Conservation (phyloP, 2,329 filamentous ascomycete genomes). For the Cordyceps pruinosa region DNA sequence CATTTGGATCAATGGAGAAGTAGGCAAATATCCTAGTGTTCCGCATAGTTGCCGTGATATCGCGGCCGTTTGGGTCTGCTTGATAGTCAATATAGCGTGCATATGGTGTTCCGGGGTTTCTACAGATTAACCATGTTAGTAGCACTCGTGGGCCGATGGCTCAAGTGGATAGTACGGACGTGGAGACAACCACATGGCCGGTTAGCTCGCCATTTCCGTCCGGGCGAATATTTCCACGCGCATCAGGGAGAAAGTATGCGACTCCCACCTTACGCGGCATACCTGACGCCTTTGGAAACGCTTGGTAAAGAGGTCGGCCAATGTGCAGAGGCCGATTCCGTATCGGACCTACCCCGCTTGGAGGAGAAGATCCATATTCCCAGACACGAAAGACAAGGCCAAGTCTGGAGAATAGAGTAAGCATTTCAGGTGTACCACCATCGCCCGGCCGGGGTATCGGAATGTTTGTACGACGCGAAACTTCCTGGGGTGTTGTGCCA, state of each 20-base stretch:
- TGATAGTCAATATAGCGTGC: neutral
- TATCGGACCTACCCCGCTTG: neutral
- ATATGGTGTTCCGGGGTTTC: neutral
- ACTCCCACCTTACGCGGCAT: neutral
- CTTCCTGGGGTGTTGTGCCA: neutral
- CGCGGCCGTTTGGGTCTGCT: neutral
- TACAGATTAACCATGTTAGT: neutral
- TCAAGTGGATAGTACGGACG: neutral
- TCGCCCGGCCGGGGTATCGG: neutral
- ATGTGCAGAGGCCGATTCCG: neutral
- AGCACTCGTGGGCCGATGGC: neutral
- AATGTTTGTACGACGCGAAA: neutral
- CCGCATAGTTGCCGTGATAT: neutral
- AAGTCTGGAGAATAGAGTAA: neutral
- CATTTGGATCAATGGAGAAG: neutral
- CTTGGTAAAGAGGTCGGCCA: neutral
- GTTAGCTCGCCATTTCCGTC: neutral
- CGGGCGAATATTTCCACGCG: neutral
- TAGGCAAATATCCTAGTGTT: neutral
- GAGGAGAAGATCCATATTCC: neutral
- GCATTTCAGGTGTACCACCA: neutral
- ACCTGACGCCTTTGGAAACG: neutral
- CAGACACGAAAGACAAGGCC: neutral
- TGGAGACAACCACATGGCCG: neutral
- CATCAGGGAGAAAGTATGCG: neutral